Conservation (phyloP, 805 yeast genomes). For the Candida ulmi region DNA sequence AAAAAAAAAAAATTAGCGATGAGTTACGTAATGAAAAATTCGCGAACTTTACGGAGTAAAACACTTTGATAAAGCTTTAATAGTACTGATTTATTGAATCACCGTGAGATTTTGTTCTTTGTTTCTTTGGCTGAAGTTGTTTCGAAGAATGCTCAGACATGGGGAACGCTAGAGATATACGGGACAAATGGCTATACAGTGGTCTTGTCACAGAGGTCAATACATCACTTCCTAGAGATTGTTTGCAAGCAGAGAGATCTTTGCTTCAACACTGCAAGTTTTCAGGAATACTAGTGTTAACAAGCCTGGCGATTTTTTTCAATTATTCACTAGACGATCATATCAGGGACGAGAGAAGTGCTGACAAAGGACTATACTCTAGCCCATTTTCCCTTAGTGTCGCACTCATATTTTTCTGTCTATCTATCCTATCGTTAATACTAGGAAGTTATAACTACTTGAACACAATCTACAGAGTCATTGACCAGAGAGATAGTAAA, state of each 20-base stretch:
- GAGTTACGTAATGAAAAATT: constrained; percentile 1
- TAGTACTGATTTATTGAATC: no score
- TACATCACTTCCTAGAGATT: constrained; percentile 22
- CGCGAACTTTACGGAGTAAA: no score
- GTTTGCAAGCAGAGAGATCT: constrained; percentile 23
- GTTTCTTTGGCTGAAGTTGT: no score
- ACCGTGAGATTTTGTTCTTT: no score
- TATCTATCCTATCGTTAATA: constrained; percentile 6
- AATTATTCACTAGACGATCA: constrained; percentile 14
- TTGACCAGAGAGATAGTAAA: constrained; percentile 8
- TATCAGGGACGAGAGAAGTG: no score
- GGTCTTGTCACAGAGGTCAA: constrained; percentile 9
- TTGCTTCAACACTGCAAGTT: constrained; percentile 19
- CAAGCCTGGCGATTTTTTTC: constrained; percentile 16
- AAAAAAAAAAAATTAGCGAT: constrained; percentile 5
- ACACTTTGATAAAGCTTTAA: no score
- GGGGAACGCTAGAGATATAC: background rate
- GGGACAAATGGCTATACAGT: background rate
- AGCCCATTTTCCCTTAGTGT: constrained; percentile 9
- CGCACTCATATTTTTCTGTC: constrained; percentile 11
- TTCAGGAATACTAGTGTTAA: constrained; percentile 12
- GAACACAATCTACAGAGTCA: constrained; percentile 10
- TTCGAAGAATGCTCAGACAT: background rate
- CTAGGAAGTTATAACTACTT: constrained; percentile 20
- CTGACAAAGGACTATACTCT: background rate